Percentiles rank a stretch among this genome's conserved stretches.
Conservation (phyloP, 2,329 filamentous ascomycete species). For the Exophiala bonariae region DNA sequence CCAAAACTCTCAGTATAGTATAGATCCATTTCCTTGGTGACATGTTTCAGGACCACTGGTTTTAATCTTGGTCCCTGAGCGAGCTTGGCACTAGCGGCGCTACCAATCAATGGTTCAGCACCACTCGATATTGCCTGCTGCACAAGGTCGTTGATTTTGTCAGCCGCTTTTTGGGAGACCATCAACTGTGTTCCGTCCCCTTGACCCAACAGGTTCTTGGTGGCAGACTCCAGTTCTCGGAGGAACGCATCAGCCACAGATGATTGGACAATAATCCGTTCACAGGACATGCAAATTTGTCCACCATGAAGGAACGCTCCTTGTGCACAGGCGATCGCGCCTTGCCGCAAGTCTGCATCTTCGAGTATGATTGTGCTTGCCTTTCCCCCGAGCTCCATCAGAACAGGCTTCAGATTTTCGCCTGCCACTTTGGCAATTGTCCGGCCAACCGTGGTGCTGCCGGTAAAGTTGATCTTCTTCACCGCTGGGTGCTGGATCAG, state of each 20-base stretch:
- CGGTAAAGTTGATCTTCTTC: constrained; percentile 76
- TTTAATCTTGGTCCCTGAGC: constrained; percentile 39
- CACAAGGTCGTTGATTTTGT: constrained; percentile 55
- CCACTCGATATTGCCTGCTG: constrained; percentile 58
- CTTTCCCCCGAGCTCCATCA: constrained; percentile 83
- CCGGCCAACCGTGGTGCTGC: constrained; percentile 70
- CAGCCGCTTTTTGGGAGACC: constrained; percentile 45
- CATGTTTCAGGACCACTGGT: constrained; percentile 12
- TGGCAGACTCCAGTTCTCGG: constrained; percentile 3
- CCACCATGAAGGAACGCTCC: constrained; percentile 45
- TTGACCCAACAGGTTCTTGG: no score
- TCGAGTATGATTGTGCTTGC: constrained; percentile 74
- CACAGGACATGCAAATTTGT: constrained; percentile 84
- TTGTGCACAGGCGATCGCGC: constrained; percentile 47
- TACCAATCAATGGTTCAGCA: constrained; percentile 50
- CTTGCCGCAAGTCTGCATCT: constrained; percentile 73
- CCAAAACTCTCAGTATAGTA: constrained; percentile 76
- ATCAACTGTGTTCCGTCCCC: constrained; percentile 26
- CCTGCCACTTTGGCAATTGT: constrained; percentile 70
- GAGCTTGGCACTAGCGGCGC: constrained; percentile 29
- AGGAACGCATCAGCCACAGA: constrained; percentile 54
- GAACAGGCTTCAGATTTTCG: constrained; percentile 72
- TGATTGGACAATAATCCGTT: constrained; percentile 67
- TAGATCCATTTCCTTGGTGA: constrained; percentile 65
- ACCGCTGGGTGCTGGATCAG: constrained; percentile 67